Conservation (phyloP, 805 yeast genomes). For the Yamadazyma paraphyllophila region DNA sequence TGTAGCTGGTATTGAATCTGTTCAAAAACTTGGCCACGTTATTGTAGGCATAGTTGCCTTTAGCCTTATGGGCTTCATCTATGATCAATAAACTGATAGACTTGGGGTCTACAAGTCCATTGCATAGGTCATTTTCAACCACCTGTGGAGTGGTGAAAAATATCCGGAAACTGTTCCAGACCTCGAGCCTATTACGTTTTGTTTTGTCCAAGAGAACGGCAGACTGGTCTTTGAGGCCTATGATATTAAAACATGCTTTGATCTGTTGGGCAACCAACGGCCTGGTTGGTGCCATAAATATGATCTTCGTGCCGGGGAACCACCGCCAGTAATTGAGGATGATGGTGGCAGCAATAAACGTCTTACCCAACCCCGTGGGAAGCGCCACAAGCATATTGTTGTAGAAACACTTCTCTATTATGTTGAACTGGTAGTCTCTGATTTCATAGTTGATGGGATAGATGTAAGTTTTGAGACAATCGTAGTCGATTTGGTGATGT, state of each 20-base stretch:
- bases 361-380: slow-evolving; percentile 97
- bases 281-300: slow-evolving; percentile 95
- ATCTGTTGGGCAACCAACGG: slow-evolving; percentile 97
- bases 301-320: slow-evolving; percentile 75
- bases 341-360: slow-evolving; percentile 91
- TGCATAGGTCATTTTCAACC: slow-evolving; percentile 80
- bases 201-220: slow-evolving; percentile 72
- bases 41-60: slow-evolving; percentile 85
- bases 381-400: slow-evolving; percentile 81
- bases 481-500: slow-evolving; percentile 25
- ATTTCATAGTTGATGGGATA: slow-evolving; percentile 85
- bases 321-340: slow-evolving; percentile 88
- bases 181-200: slow-evolving; percentile 57
- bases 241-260: slow-evolving; percentile 82
- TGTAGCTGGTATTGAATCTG: slow-evolving; percentile 55
- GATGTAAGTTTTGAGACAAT: slow-evolving; percentile 43
- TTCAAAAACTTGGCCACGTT: slow-evolving; percentile 67
- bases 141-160: slow-evolving; percentile 97
- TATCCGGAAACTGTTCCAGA: slow-evolving; percentile 77
- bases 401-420: slow-evolving; percentile 68
- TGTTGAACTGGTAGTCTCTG: slow-evolving; percentile 85
- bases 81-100: slow-evolving; percentile 72
- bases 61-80: slow-evolving; percentile 95
- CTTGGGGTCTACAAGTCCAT: slow-evolving; percentile 76
- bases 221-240: slow-evolving; percentile 75